Base-by-base conservation (phyloP, 345 rosid genomes). In the Abelmoschus esculentus region DNA sequence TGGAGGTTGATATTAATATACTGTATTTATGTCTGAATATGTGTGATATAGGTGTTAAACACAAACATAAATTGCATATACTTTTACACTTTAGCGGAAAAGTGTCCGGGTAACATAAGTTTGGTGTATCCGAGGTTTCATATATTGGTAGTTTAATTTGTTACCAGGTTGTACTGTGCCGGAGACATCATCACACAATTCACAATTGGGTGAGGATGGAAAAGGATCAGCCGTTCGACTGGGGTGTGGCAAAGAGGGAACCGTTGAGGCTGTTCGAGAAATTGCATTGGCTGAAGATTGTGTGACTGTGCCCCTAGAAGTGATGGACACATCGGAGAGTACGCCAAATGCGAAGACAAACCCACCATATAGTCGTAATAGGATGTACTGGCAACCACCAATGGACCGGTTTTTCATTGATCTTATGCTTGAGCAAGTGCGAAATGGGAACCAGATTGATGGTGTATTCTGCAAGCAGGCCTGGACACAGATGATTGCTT, bases 371-470 rank as follows among this genome's bases (percentile, higher is more conserved):
- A 12, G 46, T 70, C 89, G 97, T 47, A 66, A 76, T 44, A 85
- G 96, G 74, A 91, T 89, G 8, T 76, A 85, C 67, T 92, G 95
- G 96, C 87, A 90, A 72, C 95, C 96, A 8, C 89, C 92, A 26
- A 92, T 92, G 98, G 98, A 92, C 72, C 76, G 86, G 17, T 86
- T 77, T 78, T 90, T 90, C 79, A 86, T 92, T 7, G 89, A 85
- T 72, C 83, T 90, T 71, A 84, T 92, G 98, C 67, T 92, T 72
- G 95, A 86, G 40, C 92, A 92, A 73, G 75, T 82, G 73, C 85
- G 77, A 60, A 88, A 82, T 73, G 92, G 92, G 56, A 88, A 87
- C 71, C 87, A 84, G 80, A 80, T 90, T 49, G 96, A 88, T 76
- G 95, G 96, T 69, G 83, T 83, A 40, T 92, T 88, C 61, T 72